Evolutionary conservation across 2,329 filamentous ascomycete genomes (phyloP), one percentile per base, ranked within the genome.

Genomic region (Botrytis fabae): DNA sequence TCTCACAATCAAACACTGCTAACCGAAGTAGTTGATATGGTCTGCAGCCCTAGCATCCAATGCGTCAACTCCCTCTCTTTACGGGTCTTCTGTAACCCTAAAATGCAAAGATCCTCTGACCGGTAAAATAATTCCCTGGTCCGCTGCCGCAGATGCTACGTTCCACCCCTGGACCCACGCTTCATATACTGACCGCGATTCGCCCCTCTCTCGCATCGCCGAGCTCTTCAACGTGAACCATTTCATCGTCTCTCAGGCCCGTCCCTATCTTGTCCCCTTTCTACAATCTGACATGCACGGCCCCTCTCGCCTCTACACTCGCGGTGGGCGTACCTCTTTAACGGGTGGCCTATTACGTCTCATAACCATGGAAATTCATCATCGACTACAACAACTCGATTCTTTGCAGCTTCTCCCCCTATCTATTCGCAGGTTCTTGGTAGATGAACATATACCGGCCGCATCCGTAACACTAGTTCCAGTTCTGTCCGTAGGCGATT

Each of bases 241-340:
- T 84, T 98, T 97, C 83, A 94, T 98, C 76, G 90, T 98, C 77
- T 96, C 93, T 76, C 95, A 98, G 83, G 94, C 95, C 0, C 88
- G 95, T 4, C 95, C 95, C 0, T 97, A 97, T 81, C 86, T 97
- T 25, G 91, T 95, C 42, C 95, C 95, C 0, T 96, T 97, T 78
- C 85, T 97, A 8, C 90, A 92, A 75, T 92, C 91, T 63, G 93
- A 95, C 77, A 90, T 95, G 84, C 92, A 95, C 81, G 91, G 92
- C 7, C 91, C 93, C 0, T 88, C 89, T 77, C 87, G 86, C 80
- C 87, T 85, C 77, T 88, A 85, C 81, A 89, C 85, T 75, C 88
- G 84, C 78, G 89, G 84, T 82, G 87, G 84, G 83, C 87, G 86
- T 78, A 88, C 84, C 69, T 90, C 84, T 80, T 81, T 88, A 46